Conservation (phyloP, 192 early-diverging fungal species). For the Rhizoclosmatium globosum region DNA sequence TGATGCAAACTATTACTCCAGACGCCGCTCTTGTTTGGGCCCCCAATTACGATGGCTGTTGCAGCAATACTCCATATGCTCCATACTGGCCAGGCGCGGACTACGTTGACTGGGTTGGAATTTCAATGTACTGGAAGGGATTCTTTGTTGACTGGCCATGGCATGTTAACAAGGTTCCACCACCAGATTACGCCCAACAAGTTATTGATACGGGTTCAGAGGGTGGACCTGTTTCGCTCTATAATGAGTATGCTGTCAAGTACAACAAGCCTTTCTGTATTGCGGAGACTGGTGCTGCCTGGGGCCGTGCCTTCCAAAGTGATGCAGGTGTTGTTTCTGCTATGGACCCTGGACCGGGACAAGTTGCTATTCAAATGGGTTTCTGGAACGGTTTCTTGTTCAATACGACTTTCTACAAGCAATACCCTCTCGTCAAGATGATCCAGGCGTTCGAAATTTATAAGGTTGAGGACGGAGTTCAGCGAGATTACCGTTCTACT, state of each 20-base stretch:
- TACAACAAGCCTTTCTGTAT: slow-evolving; percentile 35
- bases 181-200: slow-evolving; percentile 24
- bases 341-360: slow-evolving; percentile 4
- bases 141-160: slow-evolving; percentile 17
- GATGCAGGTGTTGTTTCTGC: neutral
- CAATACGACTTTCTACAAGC: slow-evolving; percentile 9
- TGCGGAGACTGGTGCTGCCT: slow-evolving; percentile 16
- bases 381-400: slow-evolving; percentile 33
- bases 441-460: slow-evolving; percentile 28
- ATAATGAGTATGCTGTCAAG: slow-evolving; percentile 19
- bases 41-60: slow-evolving; percentile 28
- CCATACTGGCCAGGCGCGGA: slow-evolving; percentile 58
- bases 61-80: slow-evolving; percentile 48
- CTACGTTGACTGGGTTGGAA: slow-evolving; percentile 58
- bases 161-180: slow-evolving; percentile 2
- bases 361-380: slow-evolving; percentile 1
- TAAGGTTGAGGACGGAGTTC: slow-evolving; percentile 14
- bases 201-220: slow-evolving; percentile 29
- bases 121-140: slow-evolving; percentile 39
- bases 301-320: neutral
- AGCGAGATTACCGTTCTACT: slow-evolving; percentile 8
- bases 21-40: slow-evolving; percentile 30
- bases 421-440: slow-evolving; percentile 30
- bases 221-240: slow-evolving; percentile 25
- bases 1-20: slow-evolving; percentile 7